A percentile compares a stretch with the other conserved stretches of the same genome.
phyloP scores from a whole-genome alignment of 345 rosid genomes.

The Rhodamnia argentea region DNA sequence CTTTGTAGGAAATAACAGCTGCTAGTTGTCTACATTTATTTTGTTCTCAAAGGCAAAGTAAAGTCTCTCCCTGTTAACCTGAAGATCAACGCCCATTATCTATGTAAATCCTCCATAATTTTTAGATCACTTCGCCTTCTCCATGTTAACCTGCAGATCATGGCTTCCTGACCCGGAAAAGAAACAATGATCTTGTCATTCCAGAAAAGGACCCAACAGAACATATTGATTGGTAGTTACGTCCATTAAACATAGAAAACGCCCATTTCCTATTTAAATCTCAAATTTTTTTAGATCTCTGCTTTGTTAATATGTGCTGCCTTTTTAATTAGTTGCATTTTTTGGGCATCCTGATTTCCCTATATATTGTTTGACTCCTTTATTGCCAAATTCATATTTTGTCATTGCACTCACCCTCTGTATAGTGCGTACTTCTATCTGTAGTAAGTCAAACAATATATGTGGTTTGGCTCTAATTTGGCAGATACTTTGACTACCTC shows the following conservation, averaged over 20 bases:
- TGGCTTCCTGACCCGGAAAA: not conserved
- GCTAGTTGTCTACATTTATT: not conserved
- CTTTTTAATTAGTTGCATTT: not conserved
- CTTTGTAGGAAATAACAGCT: not conserved
- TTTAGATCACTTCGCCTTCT: not conserved
- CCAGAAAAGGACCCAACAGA: not conserved
- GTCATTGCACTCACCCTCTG: not conserved
- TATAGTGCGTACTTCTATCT: not conserved
- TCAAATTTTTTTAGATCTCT: not conserved
- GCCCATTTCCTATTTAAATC: not conserved
- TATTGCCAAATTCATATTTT: not conserved
- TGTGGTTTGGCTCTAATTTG: not conserved
- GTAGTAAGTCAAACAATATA: not conserved
- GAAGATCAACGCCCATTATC: not conserved
- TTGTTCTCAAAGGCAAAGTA: not conserved
- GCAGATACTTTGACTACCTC: conserved; percentile 45
- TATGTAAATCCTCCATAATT: not conserved
- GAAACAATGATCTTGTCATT: not conserved
- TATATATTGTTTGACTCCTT: not conserved
- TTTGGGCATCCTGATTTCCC: not conserved
- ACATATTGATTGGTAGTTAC: not conserved
- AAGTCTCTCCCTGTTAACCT: not conserved
- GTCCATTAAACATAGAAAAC: not conserved
- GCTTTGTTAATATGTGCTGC: not conserved
- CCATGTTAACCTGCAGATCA: not conserved